Evolutionary conservation across 2,329 filamentous ascomycete genomes (phyloP), one percentile per base, ranked within the genome.

Genomic region (Apiospora sp.): DNA sequence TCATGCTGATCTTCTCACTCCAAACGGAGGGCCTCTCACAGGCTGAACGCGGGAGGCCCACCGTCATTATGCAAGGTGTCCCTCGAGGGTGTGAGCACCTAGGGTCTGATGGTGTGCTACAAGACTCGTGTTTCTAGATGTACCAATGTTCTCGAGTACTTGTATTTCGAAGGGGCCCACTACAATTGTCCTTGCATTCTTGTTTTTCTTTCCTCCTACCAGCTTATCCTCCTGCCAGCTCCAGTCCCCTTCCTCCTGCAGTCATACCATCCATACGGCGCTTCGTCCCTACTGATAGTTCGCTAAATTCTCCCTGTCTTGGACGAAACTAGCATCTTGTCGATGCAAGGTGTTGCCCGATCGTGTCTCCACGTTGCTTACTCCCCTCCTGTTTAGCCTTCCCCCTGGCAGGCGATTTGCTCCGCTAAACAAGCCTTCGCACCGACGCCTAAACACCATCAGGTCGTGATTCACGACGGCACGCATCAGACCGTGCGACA

Each of bases 241-340:
- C 58, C 19, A 64, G 34, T n/a, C 10, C 54, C 54, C 27, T 7
- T 41, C 58, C 58, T 64, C 58, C 58, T 64, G 58, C 58, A 64
- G 58, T 64, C 58, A 64, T 64, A 64, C 58, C 58, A 10, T 3
- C 13, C 58, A n/a, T 34, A 37, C 58, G 22, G 30, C 22, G 58
- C 30, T 41, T 64, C 58, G 6, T 4, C 34, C 19, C 12, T 14
- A 10, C 34, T 12, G 19, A 64, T n/a, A 41, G 2, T 41, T 64
- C 58, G 30, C 58, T 64, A 64, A 64, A 41, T 34, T 8, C 22
- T 64, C 58, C 58, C 34, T 64, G 19, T n/a, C 30, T 64, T 41
- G 19, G 8, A 64, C 34, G 34, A n/a, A 37, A 7, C 34, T 14
- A 41, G 19, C 58, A 41, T 41, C 34, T n/a, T 64, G 0, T 41